Conservation (phyloP, 2,329 filamentous ascomycete species). For the Colletotrichum sp. region DNA sequence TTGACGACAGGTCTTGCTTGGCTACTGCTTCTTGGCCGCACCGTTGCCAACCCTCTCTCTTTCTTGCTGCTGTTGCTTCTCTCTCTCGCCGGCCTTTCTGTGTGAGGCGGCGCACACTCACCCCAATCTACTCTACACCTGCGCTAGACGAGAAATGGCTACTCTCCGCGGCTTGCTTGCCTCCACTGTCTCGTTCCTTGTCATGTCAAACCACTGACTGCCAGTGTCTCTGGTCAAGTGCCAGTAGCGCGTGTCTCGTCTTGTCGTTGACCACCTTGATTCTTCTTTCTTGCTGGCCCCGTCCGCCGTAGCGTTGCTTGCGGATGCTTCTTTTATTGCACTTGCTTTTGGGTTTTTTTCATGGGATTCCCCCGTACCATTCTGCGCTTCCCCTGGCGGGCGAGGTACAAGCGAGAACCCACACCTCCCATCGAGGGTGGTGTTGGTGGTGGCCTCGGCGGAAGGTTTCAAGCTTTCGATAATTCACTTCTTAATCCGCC, state of each 20-base stretch:
- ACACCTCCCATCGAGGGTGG: background rate
- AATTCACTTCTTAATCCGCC: background rate
- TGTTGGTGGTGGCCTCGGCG: background rate
- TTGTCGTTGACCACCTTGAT: background rate
- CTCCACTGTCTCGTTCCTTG: background rate
- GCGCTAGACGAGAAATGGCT: background rate
- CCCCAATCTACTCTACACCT: background rate
- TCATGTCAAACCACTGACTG: background rate
- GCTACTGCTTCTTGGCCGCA: background rate
- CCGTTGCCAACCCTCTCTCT: conserved; percentile 2
- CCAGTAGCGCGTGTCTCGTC: background rate
- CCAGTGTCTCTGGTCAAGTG: conserved; percentile 3
- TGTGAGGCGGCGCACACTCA: background rate
- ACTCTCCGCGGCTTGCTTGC: background rate
- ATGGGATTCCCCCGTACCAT: background rate
- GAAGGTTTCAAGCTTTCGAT: conserved; percentile 16
- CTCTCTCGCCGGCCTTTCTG: background rate
- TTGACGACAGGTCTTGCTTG: conserved; percentile 22
- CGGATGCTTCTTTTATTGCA: background rate
- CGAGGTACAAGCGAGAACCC: background rate
- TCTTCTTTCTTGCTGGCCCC: background rate
- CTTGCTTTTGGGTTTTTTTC: background rate
- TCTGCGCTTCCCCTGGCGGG: background rate
- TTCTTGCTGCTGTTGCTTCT: background rate
- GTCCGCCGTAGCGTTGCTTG: background rate